These are phyloP conservation scores for Glycine soja DNA, from an alignment of 306 rosid species.

Conservation along the genomic window DNA sequence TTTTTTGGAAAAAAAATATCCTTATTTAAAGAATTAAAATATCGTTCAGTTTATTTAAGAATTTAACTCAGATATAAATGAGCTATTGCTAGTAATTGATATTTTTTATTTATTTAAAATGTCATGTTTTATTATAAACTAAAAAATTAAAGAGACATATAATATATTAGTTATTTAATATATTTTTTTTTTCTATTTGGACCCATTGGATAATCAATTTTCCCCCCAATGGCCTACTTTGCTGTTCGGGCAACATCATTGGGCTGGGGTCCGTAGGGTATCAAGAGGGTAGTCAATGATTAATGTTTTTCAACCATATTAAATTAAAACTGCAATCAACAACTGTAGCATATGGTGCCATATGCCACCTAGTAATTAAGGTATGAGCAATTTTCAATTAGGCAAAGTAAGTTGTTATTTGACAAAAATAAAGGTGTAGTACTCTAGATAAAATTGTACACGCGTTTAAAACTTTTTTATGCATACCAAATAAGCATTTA, in stretches of 20 bases:
- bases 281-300: not conserved
- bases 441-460: not conserved
- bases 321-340: not conserved
- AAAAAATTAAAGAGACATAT: not conserved
- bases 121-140: not conserved
- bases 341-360: not conserved
- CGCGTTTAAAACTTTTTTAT: not conserved
- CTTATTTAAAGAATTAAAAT: not conserved
- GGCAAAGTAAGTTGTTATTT: not conserved
- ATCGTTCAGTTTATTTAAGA: not conserved
- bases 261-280: not conserved
- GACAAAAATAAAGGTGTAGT: too few relatives aligned
- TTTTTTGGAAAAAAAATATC: not conserved
- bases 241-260: conserved; percentile 16
- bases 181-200: not conserved
- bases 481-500: not conserved
- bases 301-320: not conserved
- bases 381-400: not conserved
- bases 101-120: not conserved
- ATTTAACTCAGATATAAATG: not conserved
- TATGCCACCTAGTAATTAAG: not conserved
- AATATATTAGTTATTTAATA: not conserved
- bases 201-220: not conserved
- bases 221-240: not conserved
- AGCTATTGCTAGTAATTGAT: not conserved